A percentile compares a stretch with the other conserved stretches of the same genome.
These are phyloP conservation scores for Hypoxylon sp. DNA, from an alignment of 2,329 filamentous ascomycete species.

Conservation along the genomic window DNA sequence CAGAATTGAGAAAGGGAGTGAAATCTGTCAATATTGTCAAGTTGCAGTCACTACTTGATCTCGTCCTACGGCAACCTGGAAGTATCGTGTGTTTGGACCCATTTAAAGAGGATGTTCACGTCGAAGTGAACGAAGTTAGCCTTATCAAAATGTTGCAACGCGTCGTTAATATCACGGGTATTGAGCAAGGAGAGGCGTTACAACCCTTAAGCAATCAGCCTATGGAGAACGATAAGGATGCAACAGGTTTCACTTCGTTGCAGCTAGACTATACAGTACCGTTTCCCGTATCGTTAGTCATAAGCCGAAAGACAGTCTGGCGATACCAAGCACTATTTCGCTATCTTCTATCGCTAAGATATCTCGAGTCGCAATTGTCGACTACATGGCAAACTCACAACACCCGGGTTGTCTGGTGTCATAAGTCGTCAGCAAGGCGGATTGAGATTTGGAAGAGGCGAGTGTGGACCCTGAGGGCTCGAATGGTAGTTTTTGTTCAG, in stretches of 20 bases:
- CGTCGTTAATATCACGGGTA: slow-evolving; percentile 95
- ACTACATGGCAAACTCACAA: slow-evolving; percentile 93
- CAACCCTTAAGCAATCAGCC: slow-evolving; percentile 77
- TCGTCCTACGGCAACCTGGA: slow-evolving; percentile 95
- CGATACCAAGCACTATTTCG: slow-evolving; percentile 97
- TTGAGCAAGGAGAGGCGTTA: slow-evolving; percentile 89
- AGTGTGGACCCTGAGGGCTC: slow-evolving; percentile 89
- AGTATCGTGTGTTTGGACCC: slow-evolving; percentile 94
- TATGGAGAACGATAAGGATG: slow-evolving; percentile 86
- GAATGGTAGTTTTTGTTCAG: slow-evolving; percentile 98
- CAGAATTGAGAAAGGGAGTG: slow-evolving; percentile 90
- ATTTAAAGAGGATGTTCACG: slow-evolving; percentile 98
- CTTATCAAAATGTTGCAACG: slow-evolving; percentile 95
- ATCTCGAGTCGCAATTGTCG: slow-evolving; percentile 89
- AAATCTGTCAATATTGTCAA: slow-evolving; percentile 92
- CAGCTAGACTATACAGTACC: slow-evolving; percentile 95
- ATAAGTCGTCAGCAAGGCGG: slow-evolving; percentile 78
- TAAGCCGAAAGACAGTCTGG: slow-evolving; percentile 96
- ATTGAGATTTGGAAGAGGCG: slow-evolving; percentile 94
- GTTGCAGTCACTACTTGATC: slow-evolving; percentile 93
- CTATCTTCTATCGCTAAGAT: slow-evolving; percentile 89
- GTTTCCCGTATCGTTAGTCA: slow-evolving; percentile 94
- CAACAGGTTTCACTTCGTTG: slow-evolving; percentile 90
- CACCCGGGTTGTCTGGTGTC: slow-evolving; percentile 84
- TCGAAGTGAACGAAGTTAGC: slow-evolving; percentile 95